Conservation (phyloP, 352 stramenopile species). For the Phytophthora fragariae region DNA sequence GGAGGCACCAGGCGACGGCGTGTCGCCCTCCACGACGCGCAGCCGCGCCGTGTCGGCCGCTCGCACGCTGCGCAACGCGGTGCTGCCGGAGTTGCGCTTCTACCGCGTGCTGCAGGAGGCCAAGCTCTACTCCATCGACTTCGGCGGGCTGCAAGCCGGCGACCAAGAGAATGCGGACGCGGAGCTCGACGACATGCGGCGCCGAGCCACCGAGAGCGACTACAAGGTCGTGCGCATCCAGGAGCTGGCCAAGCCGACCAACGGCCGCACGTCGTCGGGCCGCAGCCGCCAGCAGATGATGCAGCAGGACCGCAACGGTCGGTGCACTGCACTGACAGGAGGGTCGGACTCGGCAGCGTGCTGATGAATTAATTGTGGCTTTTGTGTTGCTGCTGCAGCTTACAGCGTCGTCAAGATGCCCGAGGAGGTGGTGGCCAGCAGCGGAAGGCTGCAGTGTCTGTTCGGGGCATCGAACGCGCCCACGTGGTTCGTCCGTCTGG, state of each 20-base stretch:
- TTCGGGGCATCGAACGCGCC: slow-evolving; percentile 59
- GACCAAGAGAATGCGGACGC: background rate
- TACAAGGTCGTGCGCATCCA: slow-evolving; percentile 68
- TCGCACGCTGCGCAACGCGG: slow-evolving; percentile 40
- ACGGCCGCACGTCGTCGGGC: slow-evolving; percentile 32
- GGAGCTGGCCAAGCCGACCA: slow-evolving; percentile 58
- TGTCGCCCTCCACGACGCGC: background rate
- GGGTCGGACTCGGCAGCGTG: background rate
- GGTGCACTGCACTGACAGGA: too few relatives aligned
- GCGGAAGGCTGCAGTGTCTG: slow-evolving; percentile 64
- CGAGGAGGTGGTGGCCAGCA: slow-evolving; percentile 73
- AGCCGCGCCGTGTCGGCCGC: slow-evolving; percentile 22
- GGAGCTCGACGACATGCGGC: slow-evolving; percentile 32
- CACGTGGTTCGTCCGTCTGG: slow-evolving; percentile 77
- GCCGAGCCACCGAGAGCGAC: slow-evolving; percentile 44
- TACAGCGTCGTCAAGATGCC: slow-evolving; percentile 85
- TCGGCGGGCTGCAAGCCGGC: slow-evolving; percentile 23
- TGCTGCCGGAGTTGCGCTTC: slow-evolving; percentile 63
- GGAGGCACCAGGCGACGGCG: slow-evolving; percentile 4
- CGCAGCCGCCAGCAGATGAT: slow-evolving; percentile 39
- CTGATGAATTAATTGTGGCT: slow-evolving; percentile 7
- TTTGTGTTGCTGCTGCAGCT: slow-evolving; percentile 27
- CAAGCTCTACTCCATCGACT: slow-evolving; percentile 74
- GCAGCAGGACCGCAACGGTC: slow-evolving; percentile 58
- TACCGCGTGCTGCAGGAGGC: slow-evolving; percentile 75